Evolutionary conservation across 805 yeast genomes (phyloP).

Genomic region (Sungouiozyma ichnusensis): DNA sequence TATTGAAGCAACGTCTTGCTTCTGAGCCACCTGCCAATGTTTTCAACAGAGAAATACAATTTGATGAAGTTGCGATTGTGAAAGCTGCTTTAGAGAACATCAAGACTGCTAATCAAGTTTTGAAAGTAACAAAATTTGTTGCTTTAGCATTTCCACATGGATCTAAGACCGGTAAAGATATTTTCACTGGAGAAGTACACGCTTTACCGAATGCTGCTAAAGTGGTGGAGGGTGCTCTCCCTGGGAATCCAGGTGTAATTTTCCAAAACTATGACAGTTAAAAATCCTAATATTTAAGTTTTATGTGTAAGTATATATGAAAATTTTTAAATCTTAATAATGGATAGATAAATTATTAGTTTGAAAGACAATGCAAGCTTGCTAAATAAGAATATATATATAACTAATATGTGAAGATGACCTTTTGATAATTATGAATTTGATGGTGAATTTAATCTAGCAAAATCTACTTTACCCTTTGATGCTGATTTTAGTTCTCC

Average conservation of each 20-base stretch:
- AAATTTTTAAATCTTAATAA: not conserved
- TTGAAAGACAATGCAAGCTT: not conserved
- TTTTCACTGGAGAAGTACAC: conserved; percentile 59
- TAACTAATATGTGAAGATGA: not conserved
- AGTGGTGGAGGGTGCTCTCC: conserved; percentile 73
- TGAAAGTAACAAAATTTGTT: conserved; percentile 45
- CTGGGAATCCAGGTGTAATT: conserved; percentile 86
- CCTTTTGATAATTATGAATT: conserved; percentile 10
- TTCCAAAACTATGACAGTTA: conserved; percentile 46
- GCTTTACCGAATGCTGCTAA: conserved; percentile 53
- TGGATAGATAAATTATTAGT: not conserved
- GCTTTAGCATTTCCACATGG: conserved; percentile 59
- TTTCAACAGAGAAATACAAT: conserved; percentile 80
- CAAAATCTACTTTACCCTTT: conserved; percentile 13
- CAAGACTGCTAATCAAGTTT: conserved; percentile 52
- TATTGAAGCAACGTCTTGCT: conserved; percentile 66
- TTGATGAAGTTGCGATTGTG: conserved; percentile 64
- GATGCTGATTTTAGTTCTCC: conserved; percentile 12
- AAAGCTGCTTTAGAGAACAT: conserved; percentile 45
- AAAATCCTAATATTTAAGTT: not conserved
- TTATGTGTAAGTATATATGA: not conserved
- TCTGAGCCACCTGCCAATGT: conserved; percentile 66
- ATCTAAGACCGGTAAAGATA: conserved; percentile 48
- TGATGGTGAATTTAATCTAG: conserved; percentile 18
- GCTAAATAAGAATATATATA: not conserved